Percentiles rank a stretch among this genome's conserved stretches.
Evolutionary conservation across 1,284 basidiomycete species (phyloP).

Genomic region (Trichosporon faecale): DNA sequence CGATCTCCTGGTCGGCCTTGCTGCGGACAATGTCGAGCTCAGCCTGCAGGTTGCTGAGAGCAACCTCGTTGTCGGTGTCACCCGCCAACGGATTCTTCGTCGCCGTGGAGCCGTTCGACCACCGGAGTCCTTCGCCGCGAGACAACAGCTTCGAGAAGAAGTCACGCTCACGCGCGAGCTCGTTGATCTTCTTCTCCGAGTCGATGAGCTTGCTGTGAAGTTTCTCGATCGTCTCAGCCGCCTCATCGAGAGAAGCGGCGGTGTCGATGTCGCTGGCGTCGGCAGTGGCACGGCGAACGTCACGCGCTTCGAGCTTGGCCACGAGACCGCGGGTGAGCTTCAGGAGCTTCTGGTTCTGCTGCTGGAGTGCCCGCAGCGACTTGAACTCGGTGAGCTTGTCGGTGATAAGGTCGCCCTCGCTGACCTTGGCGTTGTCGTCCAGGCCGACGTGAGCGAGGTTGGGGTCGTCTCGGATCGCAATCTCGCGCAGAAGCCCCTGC

Average conservation of each 20-base stretch:
- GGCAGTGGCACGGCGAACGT: conserved; percentile 65
- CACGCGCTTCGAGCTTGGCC: conserved; percentile 70
- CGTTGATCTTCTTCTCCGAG: conserved; percentile 67
- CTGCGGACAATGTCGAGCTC: conserved; percentile 67
- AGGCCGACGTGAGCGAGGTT: conserved; percentile 69
- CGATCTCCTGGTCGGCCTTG: conserved; percentile 64
- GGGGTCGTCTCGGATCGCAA: conserved; percentile 77
- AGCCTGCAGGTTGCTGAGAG: conserved; percentile 31
- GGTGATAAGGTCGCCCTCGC: conserved; percentile 73
- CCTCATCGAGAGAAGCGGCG: conserved; percentile 64
- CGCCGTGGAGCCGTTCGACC: conserved; percentile 21
- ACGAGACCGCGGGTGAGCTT: conserved; percentile 77
- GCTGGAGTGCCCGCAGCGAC: conserved; percentile 73
- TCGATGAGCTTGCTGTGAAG: conserved; percentile 70
- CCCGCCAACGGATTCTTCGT: conserved; percentile 28
- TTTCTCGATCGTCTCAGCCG: conserved; percentile 76
- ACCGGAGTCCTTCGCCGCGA: conserved; percentile 44
- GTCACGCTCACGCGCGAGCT: conserved; percentile 82
- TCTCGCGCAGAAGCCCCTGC: conserved; percentile 70
- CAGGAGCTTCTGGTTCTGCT: conserved; percentile 80
- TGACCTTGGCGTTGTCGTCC: conserved; percentile 51
- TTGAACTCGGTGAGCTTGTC: conserved; percentile 86
- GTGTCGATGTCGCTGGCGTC: conserved; percentile 42
- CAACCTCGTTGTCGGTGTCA: conserved; percentile 29
- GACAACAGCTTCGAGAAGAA: conserved; percentile 71